These are phyloP conservation scores for Lactarius psammicola DNA, from an alignment of 768 basidiomycete genomes.

Conservation along the genomic window DNA sequence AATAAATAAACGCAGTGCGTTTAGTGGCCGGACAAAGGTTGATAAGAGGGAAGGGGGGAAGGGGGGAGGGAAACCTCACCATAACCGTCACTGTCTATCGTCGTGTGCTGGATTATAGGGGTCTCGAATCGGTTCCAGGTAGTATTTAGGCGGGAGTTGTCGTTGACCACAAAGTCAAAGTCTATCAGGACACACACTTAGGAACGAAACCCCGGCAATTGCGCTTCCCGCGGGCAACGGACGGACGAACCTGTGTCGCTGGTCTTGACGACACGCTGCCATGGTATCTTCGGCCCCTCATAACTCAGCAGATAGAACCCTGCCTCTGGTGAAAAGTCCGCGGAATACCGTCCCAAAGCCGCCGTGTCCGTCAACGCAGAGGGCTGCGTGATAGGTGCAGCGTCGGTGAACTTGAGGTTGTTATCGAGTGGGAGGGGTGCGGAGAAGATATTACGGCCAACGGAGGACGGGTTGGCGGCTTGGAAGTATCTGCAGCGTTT, in stretches of 20 bases:
- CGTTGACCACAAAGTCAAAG: conserved; percentile 63
- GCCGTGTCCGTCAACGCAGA: conserved; percentile 52
- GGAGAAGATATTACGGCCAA: conserved; percentile 81
- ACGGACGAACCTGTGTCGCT: conserved; percentile 43
- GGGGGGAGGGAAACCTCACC: conserved; percentile 41
- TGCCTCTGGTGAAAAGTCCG: conserved; percentile 79
- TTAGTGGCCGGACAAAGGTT: background rate
- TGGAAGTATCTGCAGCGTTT: conserved; percentile 69
- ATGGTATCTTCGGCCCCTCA: conserved; percentile 78
- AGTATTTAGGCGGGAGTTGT: conserved; percentile 64
- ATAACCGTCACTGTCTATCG: conserved; percentile 77
- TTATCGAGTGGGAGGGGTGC: conserved; percentile 61
- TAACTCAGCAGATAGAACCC: conserved; percentile 84
- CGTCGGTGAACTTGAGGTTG: conserved; percentile 28
- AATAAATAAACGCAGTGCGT: background rate
- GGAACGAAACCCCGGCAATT: background rate
- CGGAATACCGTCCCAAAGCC: conserved; percentile 56
- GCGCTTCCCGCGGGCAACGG: conserved; percentile 28
- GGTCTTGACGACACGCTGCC: conserved; percentile 74
- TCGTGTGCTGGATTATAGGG: conserved; percentile 66
- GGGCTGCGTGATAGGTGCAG: conserved; percentile 38
- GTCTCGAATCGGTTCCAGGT: conserved; percentile 67
- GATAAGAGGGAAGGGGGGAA: background rate
- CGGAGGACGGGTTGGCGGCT: conserved; percentile 79
- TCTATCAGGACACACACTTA: conserved; percentile 39